Conservation (phyloP, 2,329 filamentous ascomycete genomes). For the Furcasterigmium sp. region DNA sequence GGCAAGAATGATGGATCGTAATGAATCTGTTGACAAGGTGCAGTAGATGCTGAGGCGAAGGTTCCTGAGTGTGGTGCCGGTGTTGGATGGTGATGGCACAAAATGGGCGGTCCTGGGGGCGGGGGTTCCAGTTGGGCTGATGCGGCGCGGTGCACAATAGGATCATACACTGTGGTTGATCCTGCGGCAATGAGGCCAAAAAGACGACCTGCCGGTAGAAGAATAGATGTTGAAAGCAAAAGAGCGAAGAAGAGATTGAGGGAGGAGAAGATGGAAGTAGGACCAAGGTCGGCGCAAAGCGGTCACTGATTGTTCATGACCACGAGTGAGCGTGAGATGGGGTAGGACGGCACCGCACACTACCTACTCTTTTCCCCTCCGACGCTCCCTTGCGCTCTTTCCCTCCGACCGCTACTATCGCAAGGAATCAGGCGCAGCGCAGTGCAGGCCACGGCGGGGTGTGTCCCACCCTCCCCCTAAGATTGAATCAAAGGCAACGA, state of each 20-base stretch:
- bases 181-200: background rate
- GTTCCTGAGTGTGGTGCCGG: background rate
- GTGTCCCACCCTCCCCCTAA: background rate
- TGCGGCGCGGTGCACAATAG: background rate
- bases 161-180: background rate
- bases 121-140: background rate
- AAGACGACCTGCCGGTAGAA: background rate
- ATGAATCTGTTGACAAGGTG: no score
- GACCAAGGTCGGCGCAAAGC: constrained; percentile 9
- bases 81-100: background rate
- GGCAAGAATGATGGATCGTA: no score
- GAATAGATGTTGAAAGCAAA: background rate
- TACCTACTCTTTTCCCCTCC: no score
- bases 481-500: background rate
- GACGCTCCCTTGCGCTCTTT: no score
- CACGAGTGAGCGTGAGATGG: background rate
- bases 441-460: no score
- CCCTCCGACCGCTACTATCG: no score
- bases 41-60: no score
- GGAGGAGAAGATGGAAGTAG: constrained; percentile 1
- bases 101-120: background rate
- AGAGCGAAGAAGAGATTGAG: background rate
- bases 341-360: background rate
- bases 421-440: no score
- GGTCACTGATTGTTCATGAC: constrained; percentile 7